Evolutionary conservation across 257 asterid species (phyloP).

Genomic region (Primulina huaijiensis): DNA sequence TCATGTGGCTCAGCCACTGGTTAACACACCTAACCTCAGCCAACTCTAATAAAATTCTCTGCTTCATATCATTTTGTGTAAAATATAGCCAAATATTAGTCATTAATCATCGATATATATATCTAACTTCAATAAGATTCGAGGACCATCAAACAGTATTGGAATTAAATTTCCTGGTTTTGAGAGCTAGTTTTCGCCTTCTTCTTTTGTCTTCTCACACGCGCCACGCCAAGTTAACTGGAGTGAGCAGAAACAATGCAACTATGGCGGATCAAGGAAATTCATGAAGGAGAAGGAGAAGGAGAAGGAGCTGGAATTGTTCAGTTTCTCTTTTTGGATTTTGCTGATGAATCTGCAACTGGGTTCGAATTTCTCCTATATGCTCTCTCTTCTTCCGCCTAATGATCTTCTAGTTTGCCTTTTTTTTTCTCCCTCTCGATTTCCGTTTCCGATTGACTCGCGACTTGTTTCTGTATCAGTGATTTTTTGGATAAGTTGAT

Average conservation of each 20-base stretch:
- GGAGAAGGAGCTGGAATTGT: slow-evolving; percentile 13
- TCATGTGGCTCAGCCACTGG: no score
- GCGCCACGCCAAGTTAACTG: neutral
- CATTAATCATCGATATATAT: no score
- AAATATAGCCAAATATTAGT: no score
- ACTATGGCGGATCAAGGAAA: slow-evolving; percentile 18
- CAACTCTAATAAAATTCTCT: no score
- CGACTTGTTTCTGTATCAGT: neutral
- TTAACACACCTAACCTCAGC: no score
- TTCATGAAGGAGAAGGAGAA: slow-evolving; percentile 6
- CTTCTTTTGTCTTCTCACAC: slow-evolving; percentile 20
- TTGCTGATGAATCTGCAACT: slow-evolving; percentile 23
- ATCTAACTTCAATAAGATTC: no score
- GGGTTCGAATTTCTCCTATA: slow-evolving; percentile 40
- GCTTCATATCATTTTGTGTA: no score
- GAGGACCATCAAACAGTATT: no score
- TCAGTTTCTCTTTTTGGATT: neutral
- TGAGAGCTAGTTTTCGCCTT: slow-evolving; percentile 11
- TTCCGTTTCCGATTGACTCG: neutral
- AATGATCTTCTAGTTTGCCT: slow-evolving; percentile 24
- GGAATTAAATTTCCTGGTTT: slow-evolving; percentile 18
- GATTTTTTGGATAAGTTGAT: slow-evolving; percentile 28
- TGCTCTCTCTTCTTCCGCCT: slow-evolving; percentile 36
- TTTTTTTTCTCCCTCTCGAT: neutral
- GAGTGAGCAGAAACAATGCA: slow-evolving; percentile 26